Evolutionary conservation across 2,329 filamentous ascomycete genomes (phyloP).

Genomic region (Exserohilum rostratum): DNA sequence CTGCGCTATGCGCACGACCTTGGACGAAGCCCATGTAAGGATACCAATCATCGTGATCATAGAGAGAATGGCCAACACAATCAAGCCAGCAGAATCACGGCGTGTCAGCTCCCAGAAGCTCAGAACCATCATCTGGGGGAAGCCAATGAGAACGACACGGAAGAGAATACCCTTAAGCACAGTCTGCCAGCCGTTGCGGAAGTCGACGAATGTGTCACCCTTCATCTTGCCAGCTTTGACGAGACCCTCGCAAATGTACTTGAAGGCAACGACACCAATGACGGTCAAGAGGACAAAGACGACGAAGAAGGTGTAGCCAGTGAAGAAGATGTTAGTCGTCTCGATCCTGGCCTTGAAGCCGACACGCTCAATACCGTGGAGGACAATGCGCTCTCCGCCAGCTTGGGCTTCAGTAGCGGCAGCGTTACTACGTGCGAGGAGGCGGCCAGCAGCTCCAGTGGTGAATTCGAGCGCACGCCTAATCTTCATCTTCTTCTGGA

Average conservation of each 20-base stretch:
- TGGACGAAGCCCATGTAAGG: conserved; percentile 83
- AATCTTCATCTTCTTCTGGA: conserved; percentile 74
- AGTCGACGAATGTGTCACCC: conserved; percentile 85
- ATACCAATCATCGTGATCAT: conserved; percentile 79
- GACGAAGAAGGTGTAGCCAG: conserved; percentile 86
- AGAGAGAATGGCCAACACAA: conserved; percentile 88
- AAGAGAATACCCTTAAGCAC: conserved; percentile 94
- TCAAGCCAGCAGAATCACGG: conserved; percentile 81
- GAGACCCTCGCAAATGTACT: conserved; percentile 77
- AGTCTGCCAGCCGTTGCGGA: conserved; percentile 92
- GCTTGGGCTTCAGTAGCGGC: conserved; percentile 44
- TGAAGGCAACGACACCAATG: conserved; percentile 76
- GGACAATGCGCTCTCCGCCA: conserved; percentile 52
- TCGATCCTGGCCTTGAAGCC: conserved; percentile 87
- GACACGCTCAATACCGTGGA: conserved; percentile 86
- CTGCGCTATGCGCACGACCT: conserved; percentile 87
- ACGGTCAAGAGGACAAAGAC: conserved; percentile 79
- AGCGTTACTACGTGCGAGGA: conserved; percentile 56
- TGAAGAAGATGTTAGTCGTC: conserved; percentile 90
- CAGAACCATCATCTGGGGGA: conserved; percentile 86
- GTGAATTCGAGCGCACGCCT: conserved; percentile 38
- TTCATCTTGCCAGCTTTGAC: conserved; percentile 79
- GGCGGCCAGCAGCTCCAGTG: conserved; percentile 35
- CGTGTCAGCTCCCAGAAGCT: conserved; percentile 93
- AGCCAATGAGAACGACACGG: conserved; percentile 86